phyloP scores from a whole-genome alignment of 2,329 filamentous ascomycete genomes.

The Colletotrichum destructivum region DNA sequence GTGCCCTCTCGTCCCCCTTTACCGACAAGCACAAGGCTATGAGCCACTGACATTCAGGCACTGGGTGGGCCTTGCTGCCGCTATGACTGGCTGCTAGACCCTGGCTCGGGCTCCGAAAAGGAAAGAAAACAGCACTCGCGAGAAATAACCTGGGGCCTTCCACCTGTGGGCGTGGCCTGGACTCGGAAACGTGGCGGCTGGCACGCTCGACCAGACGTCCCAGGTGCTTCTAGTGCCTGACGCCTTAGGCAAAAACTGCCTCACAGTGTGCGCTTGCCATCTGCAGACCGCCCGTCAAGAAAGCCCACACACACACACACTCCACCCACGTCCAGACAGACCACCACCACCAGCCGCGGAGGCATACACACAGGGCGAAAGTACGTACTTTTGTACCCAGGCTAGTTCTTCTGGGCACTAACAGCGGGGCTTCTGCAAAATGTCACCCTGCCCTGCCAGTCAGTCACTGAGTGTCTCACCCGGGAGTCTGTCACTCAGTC shows the following conservation, averaged over 20 bases:
- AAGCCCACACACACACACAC: slow-evolving; percentile 2
- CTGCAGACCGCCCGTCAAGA: slow-evolving; percentile 29
- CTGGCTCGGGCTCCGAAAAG: background rate
- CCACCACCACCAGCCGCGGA: too few species aligned
- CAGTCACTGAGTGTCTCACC: slow-evolving; percentile 17
- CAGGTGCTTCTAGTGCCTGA: slow-evolving; percentile 13
- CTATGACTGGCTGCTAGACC: slow-evolving; percentile 34
- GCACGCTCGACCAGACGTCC: slow-evolving; percentile 29
- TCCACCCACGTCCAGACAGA: background rate
- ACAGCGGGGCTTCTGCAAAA: slow-evolving; percentile 30
- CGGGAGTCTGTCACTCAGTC: background rate
- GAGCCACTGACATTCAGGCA: slow-evolving; percentile 30
- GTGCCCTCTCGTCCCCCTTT: slow-evolving; percentile 4
- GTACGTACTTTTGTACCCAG: slow-evolving; percentile 12
- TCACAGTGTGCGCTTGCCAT: slow-evolving; percentile 32
- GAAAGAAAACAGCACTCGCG: slow-evolving; percentile 13
- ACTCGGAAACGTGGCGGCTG: slow-evolving; percentile 43
- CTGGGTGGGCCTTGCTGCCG: slow-evolving; percentile 28
- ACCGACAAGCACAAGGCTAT: slow-evolving; percentile 12
- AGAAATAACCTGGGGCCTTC: slow-evolving; percentile 36
- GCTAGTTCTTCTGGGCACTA: slow-evolving; percentile 25
- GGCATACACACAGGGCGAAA: background rate
- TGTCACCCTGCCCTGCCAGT: slow-evolving; percentile 14
- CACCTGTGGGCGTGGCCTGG: slow-evolving; percentile 16
- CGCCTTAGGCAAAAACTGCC: slow-evolving; percentile 25